Evolutionary conservation across 345 rosid genomes (phyloP), one percentile per base, ranked within the genome.

Genomic region (Anastatica hierochuntica): DNA sequence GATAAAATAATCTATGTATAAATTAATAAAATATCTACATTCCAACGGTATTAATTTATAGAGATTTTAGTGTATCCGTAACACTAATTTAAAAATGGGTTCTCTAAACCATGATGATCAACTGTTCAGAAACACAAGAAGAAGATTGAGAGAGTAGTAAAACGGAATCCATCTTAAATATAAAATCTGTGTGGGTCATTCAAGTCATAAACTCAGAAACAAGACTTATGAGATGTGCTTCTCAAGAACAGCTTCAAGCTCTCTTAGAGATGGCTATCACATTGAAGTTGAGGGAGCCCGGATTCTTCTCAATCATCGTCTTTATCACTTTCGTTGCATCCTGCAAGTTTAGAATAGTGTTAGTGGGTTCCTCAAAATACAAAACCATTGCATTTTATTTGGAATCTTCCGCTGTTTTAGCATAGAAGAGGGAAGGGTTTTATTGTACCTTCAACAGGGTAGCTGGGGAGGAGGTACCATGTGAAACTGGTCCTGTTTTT

Each of bases 261-360:
- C 67, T 80, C 65, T 72, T 83, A 0, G 81, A 73, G 54, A 92
- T 41, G 12, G 94, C 83, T 49, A 88, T 92, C 23, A 83, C 94
- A 47, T 85, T 88, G 72, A 92, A 88, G 77, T 81, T 88, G 56
- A 67, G 80, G 0, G 95, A 88, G 3, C 62, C 74, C 0, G 95
- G 95, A 57, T 85, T 92, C 74, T 85, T 78, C 79, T 74, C 70
- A 43, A 92, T 88, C 77, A 85, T 85, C 48, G 71, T 66, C 71
- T 44, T 52, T 35, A 92, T 83, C 62, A 88, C 86, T 68, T 74
- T 81, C 8, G 83, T 77, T 0, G 94, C 83, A 54, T 85, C 98
- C 96, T 92, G 84, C 12, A 0, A 20, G 11, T 35, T 29, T 43
- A n/a, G n/a, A n/a, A n/a, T n/a, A n/a, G n/a, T n/a, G n/a, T n/a